A percentile compares a stretch with the other conserved stretches of the same genome.
Evolutionary conservation across 2,329 filamentous ascomycete genomes (phyloP).

Genomic region (Coniosporium tulheliwenetii): DNA sequence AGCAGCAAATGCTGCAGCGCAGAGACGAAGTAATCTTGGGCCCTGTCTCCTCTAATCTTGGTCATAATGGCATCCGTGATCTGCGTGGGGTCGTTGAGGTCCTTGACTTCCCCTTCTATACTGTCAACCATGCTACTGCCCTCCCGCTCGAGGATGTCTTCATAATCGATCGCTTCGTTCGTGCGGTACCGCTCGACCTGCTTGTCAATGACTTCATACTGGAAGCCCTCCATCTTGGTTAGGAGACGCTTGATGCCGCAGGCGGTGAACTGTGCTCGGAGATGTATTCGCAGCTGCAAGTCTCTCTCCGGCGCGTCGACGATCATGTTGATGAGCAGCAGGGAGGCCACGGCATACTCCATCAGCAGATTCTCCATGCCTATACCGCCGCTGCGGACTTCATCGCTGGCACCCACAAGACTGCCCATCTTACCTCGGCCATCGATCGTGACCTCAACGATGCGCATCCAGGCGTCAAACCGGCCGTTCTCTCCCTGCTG

Average conservation of each 20-base stretch:
- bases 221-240: slow-evolving; percentile 94
- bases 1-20: slow-evolving; percentile 89
- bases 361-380: slow-evolving; percentile 98
- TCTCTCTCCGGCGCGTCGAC: slow-evolving; percentile 83
- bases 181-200: slow-evolving; percentile 86
- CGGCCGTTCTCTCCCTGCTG: slow-evolving; percentile 83
- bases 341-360: slow-evolving; percentile 93
- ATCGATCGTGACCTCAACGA: slow-evolving; percentile 93
- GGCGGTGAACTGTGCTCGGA: slow-evolving; percentile 87
- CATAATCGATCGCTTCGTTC: slow-evolving; percentile 96
- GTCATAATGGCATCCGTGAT: slow-evolving; percentile 88
- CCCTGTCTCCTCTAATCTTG: slow-evolving; percentile 66
- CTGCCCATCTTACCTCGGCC: slow-evolving; percentile 98
- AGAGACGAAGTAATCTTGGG: slow-evolving; percentile 91
- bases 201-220: slow-evolving; percentile 97
- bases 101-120: slow-evolving; percentile 71
- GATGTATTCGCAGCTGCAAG: slow-evolving; percentile 80
- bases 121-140: slow-evolving; percentile 81
- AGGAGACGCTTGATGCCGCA: slow-evolving; percentile 90
- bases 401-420: slow-evolving; percentile 88
- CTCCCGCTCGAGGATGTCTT: slow-evolving; percentile 87
- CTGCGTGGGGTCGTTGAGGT: slow-evolving; percentile 82
- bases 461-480: slow-evolving; percentile 97
- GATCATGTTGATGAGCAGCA: slow-evolving; percentile 93
- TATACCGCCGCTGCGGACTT: slow-evolving; percentile 87